Evolutionary conservation across 352 stramenopile species (phyloP).

Genomic region (Phytophthora hybrid): DNA sequence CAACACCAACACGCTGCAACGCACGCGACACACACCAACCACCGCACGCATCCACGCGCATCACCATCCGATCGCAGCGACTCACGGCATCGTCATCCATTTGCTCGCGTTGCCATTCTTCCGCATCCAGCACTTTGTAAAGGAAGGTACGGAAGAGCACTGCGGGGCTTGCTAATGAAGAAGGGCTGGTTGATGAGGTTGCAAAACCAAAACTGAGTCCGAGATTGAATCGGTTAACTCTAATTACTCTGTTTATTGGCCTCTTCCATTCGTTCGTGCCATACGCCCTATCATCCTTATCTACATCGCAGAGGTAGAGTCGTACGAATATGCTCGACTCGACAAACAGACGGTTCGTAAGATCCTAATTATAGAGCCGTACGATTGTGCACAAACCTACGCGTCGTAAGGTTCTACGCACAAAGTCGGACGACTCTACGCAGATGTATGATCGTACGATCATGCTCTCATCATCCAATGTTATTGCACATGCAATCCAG

Average conservation of each 20-base stretch:
- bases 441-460: background rate
- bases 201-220: background rate
- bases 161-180: background rate
- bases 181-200: background rate
- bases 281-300: background rate
- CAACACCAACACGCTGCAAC: no score
- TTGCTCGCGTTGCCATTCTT: no score
- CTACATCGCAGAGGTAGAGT: background rate
- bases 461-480: background rate
- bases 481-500: background rate
- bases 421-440: background rate
- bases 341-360: background rate
- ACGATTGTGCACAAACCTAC: background rate
- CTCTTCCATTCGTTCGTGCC: background rate
- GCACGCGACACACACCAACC: no score
- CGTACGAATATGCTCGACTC: background rate
- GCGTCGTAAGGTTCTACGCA: background rate
- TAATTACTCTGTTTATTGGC: background rate
- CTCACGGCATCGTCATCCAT: no score
- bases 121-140: background rate
- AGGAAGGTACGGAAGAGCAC: background rate
- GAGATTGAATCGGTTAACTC: conserved; percentile 3
- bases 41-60: no score
- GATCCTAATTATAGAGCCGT: background rate
- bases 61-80: no score